Evolutionary conservation across 768 basidiomycete genomes (phyloP).

Genomic region (Trametes maxima): DNA sequence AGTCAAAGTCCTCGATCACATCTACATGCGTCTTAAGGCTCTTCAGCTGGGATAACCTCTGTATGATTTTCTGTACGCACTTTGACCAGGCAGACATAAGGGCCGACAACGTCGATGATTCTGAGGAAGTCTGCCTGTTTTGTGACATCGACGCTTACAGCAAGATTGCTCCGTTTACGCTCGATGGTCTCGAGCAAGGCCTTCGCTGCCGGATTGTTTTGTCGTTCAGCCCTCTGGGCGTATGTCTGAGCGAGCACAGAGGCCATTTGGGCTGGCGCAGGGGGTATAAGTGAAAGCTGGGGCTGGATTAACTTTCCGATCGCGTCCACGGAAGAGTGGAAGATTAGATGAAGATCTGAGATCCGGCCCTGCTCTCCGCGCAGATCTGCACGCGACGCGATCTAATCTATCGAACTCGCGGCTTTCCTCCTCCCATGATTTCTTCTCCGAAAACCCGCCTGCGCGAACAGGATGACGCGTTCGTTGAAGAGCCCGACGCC

Average conservation of each 20-base stretch:
- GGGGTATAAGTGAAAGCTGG: not conserved
- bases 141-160: constrained; percentile 95
- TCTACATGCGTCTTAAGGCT: constrained; percentile 87
- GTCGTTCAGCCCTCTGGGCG: constrained; percentile 55
- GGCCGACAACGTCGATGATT: constrained; percentile 88
- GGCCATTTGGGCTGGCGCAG: constrained; percentile 34
- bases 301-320: not conserved
- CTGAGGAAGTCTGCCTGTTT: constrained; percentile 74
- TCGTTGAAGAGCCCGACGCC: constrained; percentile 30
- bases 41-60: constrained; percentile 12
- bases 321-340: not conserved
- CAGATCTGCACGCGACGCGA: constrained; percentile 11
- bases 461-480: constrained; percentile 29
- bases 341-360: constrained; percentile 17
- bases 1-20: constrained; percentile 90
- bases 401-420: constrained; percentile 15
- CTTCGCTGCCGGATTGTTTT: constrained; percentile 77
- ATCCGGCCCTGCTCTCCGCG: not conserved
- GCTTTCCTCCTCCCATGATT: constrained; percentile 14
- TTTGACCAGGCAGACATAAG: constrained; percentile 93
- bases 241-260: constrained; percentile 54
- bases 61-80: constrained; percentile 41
- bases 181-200: constrained; percentile 80
- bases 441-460: constrained; percentile 23
- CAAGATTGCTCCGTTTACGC: constrained; percentile 88